Base-by-base conservation (phyloP, 441 rosid species). In the Erodium texanum region DNA sequence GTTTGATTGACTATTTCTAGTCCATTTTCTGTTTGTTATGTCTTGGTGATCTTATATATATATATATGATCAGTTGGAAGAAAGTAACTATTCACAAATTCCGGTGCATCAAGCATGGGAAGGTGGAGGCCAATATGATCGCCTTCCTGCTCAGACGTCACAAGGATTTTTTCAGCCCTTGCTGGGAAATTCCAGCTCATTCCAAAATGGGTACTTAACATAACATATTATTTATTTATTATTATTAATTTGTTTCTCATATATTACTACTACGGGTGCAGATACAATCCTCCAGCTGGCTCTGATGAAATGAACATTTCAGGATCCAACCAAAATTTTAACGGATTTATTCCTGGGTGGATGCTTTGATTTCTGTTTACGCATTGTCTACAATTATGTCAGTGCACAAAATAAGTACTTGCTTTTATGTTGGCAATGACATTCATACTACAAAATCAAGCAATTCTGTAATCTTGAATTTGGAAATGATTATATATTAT, bases 141-240 rank as follows among this genome's bases (percentile, higher is more conserved):
- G 62, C 19, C 72, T 72, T 68, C 77, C 80, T 0, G 32, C 70
- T 66, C 81, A 79, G 43, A 1, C 43, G 7, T 65, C 84, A 1
- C 78, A 84, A 20, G 86, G 73, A 0, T 80, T 81, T 73, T 82
- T 81, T 76, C 82, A 83, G 18, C 80, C 83, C 11, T 69, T 81
- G 20, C 80, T 65, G 11, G 62, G 58, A 62, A 74, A 63, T 64
- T 73, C 83, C 66, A 56, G 18, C 56, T 48, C 76, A 0, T 69
- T 81, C 50, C 88, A 81, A 71, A 80, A 78, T n/a, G 88, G 91
- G 88, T 84, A 81, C 14, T 27, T n/a, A 14, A n/a, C n/a, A n/a
- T n/a, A n/a, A n/a, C n/a, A n/a, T n/a, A n/a, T n/a, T n/a, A n/a
- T n/a, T n/a, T n/a, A n/a, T n/a, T n/a, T n/a, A n/a, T n/a, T n/a